Evolutionary conservation across 805 yeast species (phyloP), one percentile per base, ranked within the genome.

Genomic region (Cyberlindnera misumaiensis): DNA sequence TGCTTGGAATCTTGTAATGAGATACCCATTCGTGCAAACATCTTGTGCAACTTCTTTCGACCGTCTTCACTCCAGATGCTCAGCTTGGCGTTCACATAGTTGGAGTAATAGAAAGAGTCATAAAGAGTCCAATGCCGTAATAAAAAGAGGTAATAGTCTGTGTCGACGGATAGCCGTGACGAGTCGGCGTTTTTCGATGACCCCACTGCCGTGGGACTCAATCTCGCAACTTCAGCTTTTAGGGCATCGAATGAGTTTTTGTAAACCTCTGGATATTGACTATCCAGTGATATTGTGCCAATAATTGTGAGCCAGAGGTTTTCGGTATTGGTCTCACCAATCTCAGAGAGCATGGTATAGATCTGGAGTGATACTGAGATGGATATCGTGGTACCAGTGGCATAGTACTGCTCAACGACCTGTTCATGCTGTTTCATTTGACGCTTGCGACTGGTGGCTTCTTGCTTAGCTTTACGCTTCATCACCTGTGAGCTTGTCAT

Each of bases 1-100:
- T 93, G 96, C 52, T 80, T 83, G 0, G 97, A 93, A n/a, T 82
- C 80, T 5, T 77, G 81, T 34, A 93, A 66, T 1, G 96, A 81
- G 5, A 93, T 82, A 7, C 98, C 98, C 96, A 94, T 93, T 50
- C 83, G 76, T 2, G 98, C 98, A 64, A 93, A 86, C 75, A 93
- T 72, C 51, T 88, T 87, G 56, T 89, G 95, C 36, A 93, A 65
- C 47, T 79, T 74, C 55, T 85, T 87, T 47, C 81, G 74, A 5
- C 99, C 98, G 41, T 83, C 89, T 53, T 86, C 96, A 25, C 89
- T 82, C 93, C 96, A 93, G 28, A 93, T 64, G 40, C 78, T 78
- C 40, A 93, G 64, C 56, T 88, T 85, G 11, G 97, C 83, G 52
- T 89, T 86, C 26, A 90, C 88, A 53, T 81, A 90, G 43, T 87